Evolutionary conservation across 176 grass and related monocot species (phyloP).

Genomic region (Triticum monococcum): DNA sequence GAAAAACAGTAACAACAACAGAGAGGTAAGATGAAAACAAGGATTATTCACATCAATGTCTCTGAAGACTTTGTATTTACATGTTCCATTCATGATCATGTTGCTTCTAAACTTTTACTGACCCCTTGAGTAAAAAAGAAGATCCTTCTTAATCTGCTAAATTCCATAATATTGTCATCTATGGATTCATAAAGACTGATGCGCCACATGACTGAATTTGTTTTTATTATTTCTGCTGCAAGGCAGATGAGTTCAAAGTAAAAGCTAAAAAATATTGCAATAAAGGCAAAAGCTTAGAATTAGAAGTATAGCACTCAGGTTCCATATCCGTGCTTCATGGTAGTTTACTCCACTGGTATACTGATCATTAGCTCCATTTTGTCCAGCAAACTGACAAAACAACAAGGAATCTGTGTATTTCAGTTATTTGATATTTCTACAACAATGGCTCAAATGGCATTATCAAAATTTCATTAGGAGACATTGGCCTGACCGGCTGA

Average conservation of each 20-base stretch:
- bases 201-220: not conserved
- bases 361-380: not conserved
- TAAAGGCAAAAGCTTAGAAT: too few relatives aligned
- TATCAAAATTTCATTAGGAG: not conserved
- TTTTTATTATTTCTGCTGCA: not conserved
- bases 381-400: not conserved
- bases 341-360: not conserved
- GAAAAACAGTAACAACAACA: too few relatives aligned
- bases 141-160: too few relatives aligned
- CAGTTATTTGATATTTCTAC: not conserved
- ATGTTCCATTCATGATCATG: not conserved
- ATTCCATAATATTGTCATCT: too few relatives aligned
- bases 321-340: not conserved
- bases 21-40: too few relatives aligned
- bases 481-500: not conserved
- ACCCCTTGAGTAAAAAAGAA: too few relatives aligned
- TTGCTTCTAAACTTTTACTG: too few relatives aligned
- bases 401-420: not conserved
- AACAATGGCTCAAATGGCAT: not conserved
- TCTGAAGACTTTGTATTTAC: not conserved
- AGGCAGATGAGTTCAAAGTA: too few relatives aligned
- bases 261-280: too few relatives aligned
- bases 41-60: not conserved
- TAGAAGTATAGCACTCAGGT: not conserved
- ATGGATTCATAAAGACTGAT: not conserved